Percentiles rank a stretch among this genome's conserved stretches.
Evolutionary conservation across 2,329 filamentous ascomycete genomes (phyloP).

Genomic region (Trichoderma oligosporum): DNA sequence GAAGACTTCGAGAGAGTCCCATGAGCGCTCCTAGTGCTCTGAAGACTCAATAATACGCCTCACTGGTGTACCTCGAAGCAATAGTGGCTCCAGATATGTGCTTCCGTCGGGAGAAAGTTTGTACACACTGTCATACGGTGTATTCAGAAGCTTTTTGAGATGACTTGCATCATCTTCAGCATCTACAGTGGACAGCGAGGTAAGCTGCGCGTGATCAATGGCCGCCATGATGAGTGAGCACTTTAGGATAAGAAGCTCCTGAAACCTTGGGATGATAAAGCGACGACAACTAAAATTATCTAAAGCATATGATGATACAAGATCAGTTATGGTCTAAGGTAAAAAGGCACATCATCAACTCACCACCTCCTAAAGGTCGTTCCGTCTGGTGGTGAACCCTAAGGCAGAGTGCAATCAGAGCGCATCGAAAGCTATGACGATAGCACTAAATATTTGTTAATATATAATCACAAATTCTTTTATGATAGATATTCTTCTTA

Average conservation of each 20-base stretch:
- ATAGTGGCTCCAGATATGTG: constrained; percentile 26
- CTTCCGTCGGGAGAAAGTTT: constrained; percentile 22
- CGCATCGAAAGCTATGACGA: neutral
- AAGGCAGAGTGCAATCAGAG: neutral
- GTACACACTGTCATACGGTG: constrained; percentile 1
- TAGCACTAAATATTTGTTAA: neutral
- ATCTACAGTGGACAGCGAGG: neutral
- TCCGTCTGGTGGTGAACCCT: neutral
- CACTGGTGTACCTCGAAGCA: constrained; percentile 29
- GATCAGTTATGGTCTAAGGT: neutral
- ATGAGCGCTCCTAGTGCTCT: constrained; percentile 31
- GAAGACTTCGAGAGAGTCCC: constrained; percentile 31
- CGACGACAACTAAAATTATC: no score
- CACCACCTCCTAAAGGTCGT: neutral
- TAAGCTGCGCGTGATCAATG: neutral
- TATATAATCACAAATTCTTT: neutral
- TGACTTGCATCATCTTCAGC: neutral
- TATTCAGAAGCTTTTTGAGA: neutral
- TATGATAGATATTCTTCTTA: no score
- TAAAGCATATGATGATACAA: neutral
- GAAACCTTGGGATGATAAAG: no score
- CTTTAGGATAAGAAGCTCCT: neutral
- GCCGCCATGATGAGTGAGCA: neutral
- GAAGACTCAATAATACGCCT: constrained; percentile 29
- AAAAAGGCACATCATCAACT: neutral